A percentile compares a stretch with the other conserved stretches of the same genome.
Evolutionary conservation across 139 green algal species (phyloP).

Genomic region (Diplosphaera chodatii): DNA sequence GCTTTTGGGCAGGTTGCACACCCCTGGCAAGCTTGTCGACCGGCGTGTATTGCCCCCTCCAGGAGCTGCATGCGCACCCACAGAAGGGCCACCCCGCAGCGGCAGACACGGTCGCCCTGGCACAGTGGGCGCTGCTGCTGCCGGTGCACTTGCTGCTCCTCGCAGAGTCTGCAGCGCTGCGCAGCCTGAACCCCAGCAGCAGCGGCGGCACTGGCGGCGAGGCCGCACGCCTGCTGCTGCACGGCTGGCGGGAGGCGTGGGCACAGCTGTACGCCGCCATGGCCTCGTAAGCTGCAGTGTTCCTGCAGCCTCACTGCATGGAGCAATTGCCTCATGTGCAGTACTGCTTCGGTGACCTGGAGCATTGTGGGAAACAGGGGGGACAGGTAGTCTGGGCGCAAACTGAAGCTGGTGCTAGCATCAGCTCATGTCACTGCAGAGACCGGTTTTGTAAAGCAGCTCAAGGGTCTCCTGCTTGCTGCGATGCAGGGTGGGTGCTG

Average conservation of each 20-base stretch:
- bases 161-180: neutral
- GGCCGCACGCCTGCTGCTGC: neutral
- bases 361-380: too few species aligned
- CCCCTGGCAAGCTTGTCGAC: too few species aligned
- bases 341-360: too few species aligned
- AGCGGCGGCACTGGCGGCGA: neutral
- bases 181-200: too few species aligned
- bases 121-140: neutral
- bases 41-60: neutral
- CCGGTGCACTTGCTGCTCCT: neutral
- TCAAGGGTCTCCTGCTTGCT: too few species aligned
- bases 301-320: too few species aligned
- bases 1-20: too few species aligned
- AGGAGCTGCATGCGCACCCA: neutral
- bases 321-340: too few species aligned
- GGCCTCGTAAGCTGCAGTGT: neutral
- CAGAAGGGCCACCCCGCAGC: neutral
- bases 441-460: too few species aligned
- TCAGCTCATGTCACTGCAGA: too few species aligned
- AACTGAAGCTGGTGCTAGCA: too few species aligned
- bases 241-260: neutral
- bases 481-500: neutral
- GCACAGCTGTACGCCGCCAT: neutral
- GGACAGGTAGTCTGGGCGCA: too few species aligned
- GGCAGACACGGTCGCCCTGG: neutral